Evolutionary conservation across 2,329 filamentous ascomycete genomes (phyloP), one percentile per base, ranked within the genome.

Genomic region (Sarocladium kiliense): DNA sequence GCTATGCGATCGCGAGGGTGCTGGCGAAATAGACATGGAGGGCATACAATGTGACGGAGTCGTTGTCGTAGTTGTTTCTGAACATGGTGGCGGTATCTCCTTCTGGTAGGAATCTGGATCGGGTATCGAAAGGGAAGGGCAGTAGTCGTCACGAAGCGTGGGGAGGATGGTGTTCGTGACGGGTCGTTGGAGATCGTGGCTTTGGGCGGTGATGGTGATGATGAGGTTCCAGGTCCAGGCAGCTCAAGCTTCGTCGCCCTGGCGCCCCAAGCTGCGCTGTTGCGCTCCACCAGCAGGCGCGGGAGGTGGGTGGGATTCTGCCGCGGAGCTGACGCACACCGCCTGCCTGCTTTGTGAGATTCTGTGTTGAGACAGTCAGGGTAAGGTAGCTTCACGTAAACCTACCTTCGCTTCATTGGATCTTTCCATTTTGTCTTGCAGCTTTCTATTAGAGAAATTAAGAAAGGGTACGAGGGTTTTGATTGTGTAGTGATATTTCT

Each of bases 31-130:
- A 26, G 6, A 12, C 45, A 10, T 27, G 47, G 21, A 54, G 60
- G 69, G 76, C 87, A 77, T 82, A 96, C 91, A 97, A 99, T 77
- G 94, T 99, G 77, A 97, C 92, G 61, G 93, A 96, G 77, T 99
- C 94, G 85, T 99, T 99, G 80, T 99, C 94, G 82, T 99, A 99
- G 77, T 97, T 97, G 82, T 99, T 99, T 77, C 94, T 85, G 79
- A 99, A 99, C 94, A 99, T 97, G 68, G 68, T 86, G 81, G 62
- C 57, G 47, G 50, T 50, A 16, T 30, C 7, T 30, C 23, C 27
- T 6, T 44, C 7, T 5, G 16, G 36, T 16, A 5, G 36, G n/a
- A 9, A 10, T n/a, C 34, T 54, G 65, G 41, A 25, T 37, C 50
- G 39, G 39, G 39, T 36, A 50, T 16, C 27, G 25, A 44, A 39